These are phyloP conservation scores for Exidia glandulosa DNA, from an alignment of 768 basidiomycete genomes.

Conservation along the genomic window DNA sequence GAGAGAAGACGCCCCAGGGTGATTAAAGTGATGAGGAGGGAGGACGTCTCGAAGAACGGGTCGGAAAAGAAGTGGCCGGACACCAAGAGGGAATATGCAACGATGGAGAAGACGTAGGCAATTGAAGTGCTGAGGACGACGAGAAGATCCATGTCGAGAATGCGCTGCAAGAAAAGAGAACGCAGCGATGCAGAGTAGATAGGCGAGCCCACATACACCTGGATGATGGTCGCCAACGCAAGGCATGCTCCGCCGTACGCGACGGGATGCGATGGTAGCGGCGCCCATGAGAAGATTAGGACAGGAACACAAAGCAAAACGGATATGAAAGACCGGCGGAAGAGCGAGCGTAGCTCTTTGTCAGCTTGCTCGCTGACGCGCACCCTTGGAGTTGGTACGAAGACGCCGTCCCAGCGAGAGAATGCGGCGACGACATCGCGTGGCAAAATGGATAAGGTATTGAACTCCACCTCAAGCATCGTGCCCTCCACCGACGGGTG, in stretches of 20 bases:
- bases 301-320: constrained; percentile 29
- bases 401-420: constrained; percentile 6
- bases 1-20: constrained; percentile 28
- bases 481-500: neutral
- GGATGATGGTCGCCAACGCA: constrained; percentile 28
- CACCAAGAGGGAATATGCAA: constrained; percentile 25
- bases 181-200: constrained; percentile 25
- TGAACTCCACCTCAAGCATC: neutral
- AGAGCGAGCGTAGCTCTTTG: constrained; percentile 21
- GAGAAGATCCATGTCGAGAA: constrained; percentile 29
- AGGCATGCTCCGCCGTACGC: constrained; percentile 27
- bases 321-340: constrained; percentile 20
- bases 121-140: constrained; percentile 27
- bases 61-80: constrained; percentile 19
- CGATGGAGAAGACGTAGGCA: constrained; percentile 31
- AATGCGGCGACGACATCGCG: constrained; percentile 23
- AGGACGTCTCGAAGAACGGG: constrained; percentile 33
- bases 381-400: constrained; percentile 16
- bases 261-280: constrained; percentile 20
- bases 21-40: constrained; percentile 32
- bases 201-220: constrained; percentile 22
- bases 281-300: constrained; percentile 32
- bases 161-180: constrained; percentile 24
- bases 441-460: constrained; percentile 7
- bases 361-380: constrained; percentile 16